Evolutionary conservation across 345 rosid species (phyloP).

Genomic region (Orychophragmus violaceus): DNA sequence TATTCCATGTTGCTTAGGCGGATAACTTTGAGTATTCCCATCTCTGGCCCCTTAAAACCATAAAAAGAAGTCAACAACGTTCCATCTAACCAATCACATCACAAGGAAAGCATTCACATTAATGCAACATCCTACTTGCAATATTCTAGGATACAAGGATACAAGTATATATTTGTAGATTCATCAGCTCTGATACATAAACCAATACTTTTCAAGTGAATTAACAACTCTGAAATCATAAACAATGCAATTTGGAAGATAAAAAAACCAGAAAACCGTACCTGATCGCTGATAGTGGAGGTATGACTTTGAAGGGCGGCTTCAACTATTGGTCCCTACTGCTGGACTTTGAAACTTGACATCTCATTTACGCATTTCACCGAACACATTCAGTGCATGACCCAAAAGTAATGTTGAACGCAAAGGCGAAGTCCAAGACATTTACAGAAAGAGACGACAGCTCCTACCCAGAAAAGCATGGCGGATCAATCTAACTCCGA

Average conservation of each 20-base stretch:
- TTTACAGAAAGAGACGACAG: neutral
- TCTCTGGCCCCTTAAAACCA: neutral
- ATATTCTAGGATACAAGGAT: neutral
- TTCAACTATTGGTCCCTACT: conserved; percentile 11
- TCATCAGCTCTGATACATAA: neutral
- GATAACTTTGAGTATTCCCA: conserved; percentile 20
- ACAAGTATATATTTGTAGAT: neutral
- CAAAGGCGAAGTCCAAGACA: no score
- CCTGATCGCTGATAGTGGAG: neutral
- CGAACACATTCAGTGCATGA: conserved; percentile 5
- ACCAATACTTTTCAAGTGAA: neutral
- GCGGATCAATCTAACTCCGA: neutral
- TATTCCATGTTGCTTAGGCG: conserved; percentile 12
- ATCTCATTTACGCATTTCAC: conserved; percentile 12
- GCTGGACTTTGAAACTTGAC: conserved; percentile 11
- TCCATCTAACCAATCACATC: conserved; percentile 4
- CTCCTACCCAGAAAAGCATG: neutral
- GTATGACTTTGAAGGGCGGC: conserved; percentile 2
- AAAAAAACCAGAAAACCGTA: neutral
- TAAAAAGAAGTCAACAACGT: conserved; percentile 11
- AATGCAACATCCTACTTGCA: neutral
- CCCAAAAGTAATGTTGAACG: neutral
- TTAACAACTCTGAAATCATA: neutral
- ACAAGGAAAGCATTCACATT: neutral
- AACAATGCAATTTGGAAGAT: neutral